Evolutionary conservation across 371 early-diverging fungal species (phyloP).

Genomic region (Mortierella sp.): DNA sequence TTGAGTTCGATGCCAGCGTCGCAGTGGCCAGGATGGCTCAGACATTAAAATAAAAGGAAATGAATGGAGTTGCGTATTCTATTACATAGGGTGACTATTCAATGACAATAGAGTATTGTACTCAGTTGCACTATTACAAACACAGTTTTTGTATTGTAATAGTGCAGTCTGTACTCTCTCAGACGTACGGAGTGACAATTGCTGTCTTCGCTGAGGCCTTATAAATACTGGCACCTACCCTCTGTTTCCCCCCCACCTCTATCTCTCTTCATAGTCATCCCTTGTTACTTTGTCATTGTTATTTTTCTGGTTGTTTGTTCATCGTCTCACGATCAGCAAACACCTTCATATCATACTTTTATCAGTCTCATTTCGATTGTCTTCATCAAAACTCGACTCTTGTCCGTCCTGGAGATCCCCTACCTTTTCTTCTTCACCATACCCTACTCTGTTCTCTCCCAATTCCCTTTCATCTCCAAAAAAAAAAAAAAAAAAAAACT

Average conservation of each 20-base stretch:
- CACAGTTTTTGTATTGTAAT: too few species aligned
- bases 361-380: neutral
- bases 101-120: too few species aligned
- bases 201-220: neutral
- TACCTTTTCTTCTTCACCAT: neutral
- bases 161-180: too few species aligned
- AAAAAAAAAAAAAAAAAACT: neutral
- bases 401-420: neutral
- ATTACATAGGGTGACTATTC: too few species aligned
- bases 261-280: neutral
- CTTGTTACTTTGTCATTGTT: neutral
- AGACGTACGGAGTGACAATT: neutral
- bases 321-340: too few species aligned
- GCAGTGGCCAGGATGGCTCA: conserved; percentile 3
- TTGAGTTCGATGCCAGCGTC: neutral
- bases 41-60: neutral
- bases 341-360: too few species aligned
- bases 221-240: neutral
- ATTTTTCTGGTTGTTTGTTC: neutral
- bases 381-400: neutral
- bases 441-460: neutral
- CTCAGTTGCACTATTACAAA: too few species aligned
- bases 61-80: neutral
- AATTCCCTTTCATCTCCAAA: neutral
- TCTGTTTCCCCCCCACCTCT: neutral